A percentile compares a stretch with the other conserved stretches of the same genome.
phyloP scores from a whole-genome alignment of 2,329 filamentous ascomycete genomes.

The Alternaria incomplexa region DNA sequence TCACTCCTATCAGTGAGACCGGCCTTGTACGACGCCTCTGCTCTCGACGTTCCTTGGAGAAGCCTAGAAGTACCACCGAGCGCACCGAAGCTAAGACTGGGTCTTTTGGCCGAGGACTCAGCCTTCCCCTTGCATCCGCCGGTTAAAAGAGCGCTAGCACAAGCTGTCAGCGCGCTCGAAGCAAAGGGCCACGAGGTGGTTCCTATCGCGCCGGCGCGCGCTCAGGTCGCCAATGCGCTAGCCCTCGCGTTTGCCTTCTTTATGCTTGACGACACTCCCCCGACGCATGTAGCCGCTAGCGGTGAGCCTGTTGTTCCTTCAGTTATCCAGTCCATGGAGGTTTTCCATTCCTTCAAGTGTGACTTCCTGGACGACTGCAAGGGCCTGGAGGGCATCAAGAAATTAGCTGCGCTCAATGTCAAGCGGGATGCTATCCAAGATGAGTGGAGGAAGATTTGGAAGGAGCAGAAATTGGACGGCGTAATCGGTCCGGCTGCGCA shows the following conservation, averaged over 20 bases:
- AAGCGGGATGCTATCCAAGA: slow-evolving; percentile 4
- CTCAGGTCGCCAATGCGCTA: slow-evolving; percentile 1
- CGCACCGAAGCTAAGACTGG: slow-evolving; percentile 2
- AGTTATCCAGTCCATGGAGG: background rate
- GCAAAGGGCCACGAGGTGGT: slow-evolving; percentile 6
- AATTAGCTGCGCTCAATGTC: slow-evolving; percentile 1
- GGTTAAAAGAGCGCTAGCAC: slow-evolving; percentile 5
- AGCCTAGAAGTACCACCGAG: background rate
- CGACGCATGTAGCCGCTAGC: background rate
- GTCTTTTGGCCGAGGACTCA: slow-evolving; percentile 8
- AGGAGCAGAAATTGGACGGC: slow-evolving; percentile 1
- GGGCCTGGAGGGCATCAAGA: background rate
- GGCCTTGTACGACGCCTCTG: slow-evolving; percentile 1
- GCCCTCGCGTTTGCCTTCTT: slow-evolving; percentile 2
- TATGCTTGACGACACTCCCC: background rate
- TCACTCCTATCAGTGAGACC: slow-evolving; percentile 3
- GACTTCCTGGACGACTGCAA: background rate
- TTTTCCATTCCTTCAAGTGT: background rate
- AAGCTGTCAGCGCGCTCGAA: background rate
- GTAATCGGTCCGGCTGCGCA: slow-evolving; percentile 6
- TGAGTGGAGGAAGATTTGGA: slow-evolving; percentile 2
- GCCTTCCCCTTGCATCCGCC: slow-evolving; percentile 6
- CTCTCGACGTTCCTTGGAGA: slow-evolving; percentile 9
- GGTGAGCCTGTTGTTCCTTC: slow-evolving; percentile 2
- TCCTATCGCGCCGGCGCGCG: background rate